Conservation (phyloP, 345 rosid species). For the Erodium maritimum region DNA sequence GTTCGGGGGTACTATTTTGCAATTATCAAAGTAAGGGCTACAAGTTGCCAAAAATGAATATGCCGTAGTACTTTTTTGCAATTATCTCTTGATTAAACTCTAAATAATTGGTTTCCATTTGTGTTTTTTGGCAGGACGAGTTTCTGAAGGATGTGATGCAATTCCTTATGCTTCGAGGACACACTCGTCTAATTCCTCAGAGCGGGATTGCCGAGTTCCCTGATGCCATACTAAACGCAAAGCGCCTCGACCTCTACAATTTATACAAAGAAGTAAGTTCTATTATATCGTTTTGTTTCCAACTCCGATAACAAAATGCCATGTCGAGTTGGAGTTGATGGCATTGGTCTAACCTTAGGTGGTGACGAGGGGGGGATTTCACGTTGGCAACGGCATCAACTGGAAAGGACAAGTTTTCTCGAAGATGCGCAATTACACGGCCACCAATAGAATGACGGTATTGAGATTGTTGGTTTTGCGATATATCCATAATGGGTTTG, state of each 20-base stretch:
- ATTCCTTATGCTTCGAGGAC: conserved; percentile 37
- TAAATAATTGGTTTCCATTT: neutral
- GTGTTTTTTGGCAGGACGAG: conserved; percentile 43
- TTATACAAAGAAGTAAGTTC: conserved; percentile 34
- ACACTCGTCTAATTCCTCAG: conserved; percentile 39
- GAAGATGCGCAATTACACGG: conserved; percentile 43
- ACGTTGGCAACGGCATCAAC: conserved; percentile 49
- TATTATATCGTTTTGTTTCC: neutral
- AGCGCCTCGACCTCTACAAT: conserved; percentile 45
- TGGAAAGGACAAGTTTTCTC: conserved; percentile 57
- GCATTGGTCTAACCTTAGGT: conserved; percentile 16
- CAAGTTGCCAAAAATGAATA: too few species aligned
- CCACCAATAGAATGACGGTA: conserved; percentile 48
- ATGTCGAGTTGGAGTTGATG: neutral
- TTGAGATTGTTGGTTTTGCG: conserved; percentile 1
- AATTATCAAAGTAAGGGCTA: too few species aligned
- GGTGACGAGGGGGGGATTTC: conserved; percentile 45
- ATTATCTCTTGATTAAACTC: too few species aligned
- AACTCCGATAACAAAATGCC: too few species aligned
- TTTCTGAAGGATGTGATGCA: conserved; percentile 45
- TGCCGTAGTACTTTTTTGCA: too few species aligned
- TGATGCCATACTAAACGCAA: conserved; percentile 45
- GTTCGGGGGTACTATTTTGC: too few species aligned
- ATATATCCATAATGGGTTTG: neutral
- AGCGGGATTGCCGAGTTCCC: conserved; percentile 44